Evolutionary conservation across 331 rosid species (phyloP).

Genomic region (Malus hybrid): DNA sequence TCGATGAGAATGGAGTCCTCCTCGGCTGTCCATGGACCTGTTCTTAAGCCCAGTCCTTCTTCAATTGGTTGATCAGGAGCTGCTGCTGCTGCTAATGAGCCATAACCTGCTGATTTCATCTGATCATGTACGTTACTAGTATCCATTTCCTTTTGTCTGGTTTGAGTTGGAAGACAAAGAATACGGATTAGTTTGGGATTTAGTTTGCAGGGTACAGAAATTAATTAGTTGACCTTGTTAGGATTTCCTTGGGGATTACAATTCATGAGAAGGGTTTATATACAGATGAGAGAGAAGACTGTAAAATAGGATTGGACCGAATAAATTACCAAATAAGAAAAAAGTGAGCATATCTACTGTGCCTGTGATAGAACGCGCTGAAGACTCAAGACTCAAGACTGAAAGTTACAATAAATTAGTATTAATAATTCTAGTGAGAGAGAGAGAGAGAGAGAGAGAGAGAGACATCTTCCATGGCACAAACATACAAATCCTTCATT

Average conservation of each 20-base stretch:
- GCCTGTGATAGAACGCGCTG: neutral
- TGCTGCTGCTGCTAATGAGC: neutral
- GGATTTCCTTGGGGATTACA: neutral
- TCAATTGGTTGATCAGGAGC: neutral
- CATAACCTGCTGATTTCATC: neutral
- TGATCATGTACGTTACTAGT: neutral
- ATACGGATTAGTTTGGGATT: neutral
- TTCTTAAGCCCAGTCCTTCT: constrained; percentile 30
- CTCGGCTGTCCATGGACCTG: constrained; percentile 86
- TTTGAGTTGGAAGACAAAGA: neutral
- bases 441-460: neutral
- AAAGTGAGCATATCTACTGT: neutral
- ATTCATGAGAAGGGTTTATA: neutral
- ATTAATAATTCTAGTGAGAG: neutral
- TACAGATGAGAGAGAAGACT: neutral
- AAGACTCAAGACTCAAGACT: neutral
- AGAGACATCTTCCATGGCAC: neutral
- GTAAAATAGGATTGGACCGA: neutral
- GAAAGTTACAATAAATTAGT: neutral
- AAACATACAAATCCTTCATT: neutral
- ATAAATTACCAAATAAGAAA: neutral
- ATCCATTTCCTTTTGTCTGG: neutral
- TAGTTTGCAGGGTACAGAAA: neutral
- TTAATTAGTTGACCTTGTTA: neutral
- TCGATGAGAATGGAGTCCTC: constrained; percentile 61